phyloP scores from a whole-genome alignment of 2,329 filamentous ascomycete genomes.

The Rhinocladiella similis region DNA sequence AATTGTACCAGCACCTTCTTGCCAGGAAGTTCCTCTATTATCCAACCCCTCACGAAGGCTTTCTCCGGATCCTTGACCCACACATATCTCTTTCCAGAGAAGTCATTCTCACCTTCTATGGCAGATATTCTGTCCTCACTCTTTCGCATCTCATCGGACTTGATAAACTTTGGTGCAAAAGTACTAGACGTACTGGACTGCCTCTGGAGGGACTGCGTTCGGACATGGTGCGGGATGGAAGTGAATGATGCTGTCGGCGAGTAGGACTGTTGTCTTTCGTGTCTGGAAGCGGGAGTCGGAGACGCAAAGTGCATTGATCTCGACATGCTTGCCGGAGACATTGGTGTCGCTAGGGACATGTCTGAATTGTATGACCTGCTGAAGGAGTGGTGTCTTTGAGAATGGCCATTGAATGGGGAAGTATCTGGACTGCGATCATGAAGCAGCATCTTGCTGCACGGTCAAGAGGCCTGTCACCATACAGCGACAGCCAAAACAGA shows the following conservation, averaged over 20 bases:
- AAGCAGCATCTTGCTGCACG: conserved; percentile 25
- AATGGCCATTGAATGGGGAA: conserved; percentile 57
- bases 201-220: conserved; percentile 62
- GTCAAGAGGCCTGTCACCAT: conserved; percentile 6
- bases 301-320: conserved; percentile 74
- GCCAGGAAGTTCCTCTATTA: conserved; percentile 75
- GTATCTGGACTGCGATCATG: conserved; percentile 26
- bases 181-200: conserved; percentile 67
- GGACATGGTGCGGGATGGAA: conserved; percentile 40
- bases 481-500: conserved; percentile 1
- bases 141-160: conserved; percentile 72
- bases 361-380: conserved; percentile 64
- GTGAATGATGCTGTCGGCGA: conserved; percentile 54
- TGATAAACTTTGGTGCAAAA: conserved; percentile 96
- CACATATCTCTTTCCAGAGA: conserved; percentile 97
- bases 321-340: conserved; percentile 52
- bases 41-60: conserved; percentile 90
- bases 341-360: conserved; percentile 27
- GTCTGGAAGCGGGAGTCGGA: conserved; percentile 53
- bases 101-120: conserved; percentile 97
- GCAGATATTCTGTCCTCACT: conserved; percentile 60
- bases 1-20: conserved; percentile 81
- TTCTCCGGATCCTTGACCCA: conserved; percentile 87
- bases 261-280: conserved; percentile 70
- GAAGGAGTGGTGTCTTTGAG: conserved; percentile 81